These are phyloP conservation scores for Solioccasus polychromus DNA, from an alignment of 768 basidiomycete genomes.

Conservation along the genomic window DNA sequence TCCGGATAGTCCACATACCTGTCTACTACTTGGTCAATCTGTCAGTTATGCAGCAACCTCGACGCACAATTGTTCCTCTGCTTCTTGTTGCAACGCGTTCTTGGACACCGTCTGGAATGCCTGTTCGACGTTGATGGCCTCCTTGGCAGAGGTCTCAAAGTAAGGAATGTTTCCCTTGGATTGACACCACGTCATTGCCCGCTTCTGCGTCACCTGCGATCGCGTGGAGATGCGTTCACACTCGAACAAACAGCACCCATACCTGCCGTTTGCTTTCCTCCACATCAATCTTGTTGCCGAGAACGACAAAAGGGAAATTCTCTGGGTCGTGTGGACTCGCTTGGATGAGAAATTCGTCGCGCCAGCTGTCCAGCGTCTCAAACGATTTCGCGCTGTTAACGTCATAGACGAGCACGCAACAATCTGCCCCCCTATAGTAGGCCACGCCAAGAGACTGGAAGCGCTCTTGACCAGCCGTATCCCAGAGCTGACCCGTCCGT, in stretches of 20 bases:
- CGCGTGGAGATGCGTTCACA: not conserved
- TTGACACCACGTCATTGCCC: conserved; percentile 99
- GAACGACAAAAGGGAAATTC: conserved; percentile 98
- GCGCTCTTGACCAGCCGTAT: conserved; percentile 98
- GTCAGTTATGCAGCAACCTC: conserved; percentile 7
- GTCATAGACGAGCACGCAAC: conserved; percentile 98
- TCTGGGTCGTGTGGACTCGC: conserved; percentile 98
- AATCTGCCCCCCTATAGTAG: conserved; percentile 98
- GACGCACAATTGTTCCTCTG: conserved; percentile 91
- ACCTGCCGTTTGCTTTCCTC: conserved; percentile 99
- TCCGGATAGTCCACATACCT: conserved; percentile 99
- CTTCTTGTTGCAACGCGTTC: conserved; percentile 97
- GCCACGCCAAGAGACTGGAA: conserved; percentile 99
- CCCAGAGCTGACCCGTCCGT: conserved; percentile 78
- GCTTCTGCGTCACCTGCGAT: conserved; percentile 92
- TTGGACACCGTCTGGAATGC: conserved; percentile 99
- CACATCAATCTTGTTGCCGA: conserved; percentile 99
- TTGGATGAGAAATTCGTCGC: conserved; percentile 98
- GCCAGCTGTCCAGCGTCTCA: conserved; percentile 98
- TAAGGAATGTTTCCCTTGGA: conserved; percentile 99
- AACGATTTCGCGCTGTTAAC: conserved; percentile 99
- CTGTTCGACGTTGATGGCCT: conserved; percentile 99
- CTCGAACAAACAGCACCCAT: conserved; percentile 15
- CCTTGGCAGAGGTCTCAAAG: conserved; percentile 99
- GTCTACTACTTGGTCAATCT: conserved; percentile 17